Evolutionary conservation across 1,139 yeast species (phyloP).

Genomic region (Oligophagozyma castellii): DNA sequence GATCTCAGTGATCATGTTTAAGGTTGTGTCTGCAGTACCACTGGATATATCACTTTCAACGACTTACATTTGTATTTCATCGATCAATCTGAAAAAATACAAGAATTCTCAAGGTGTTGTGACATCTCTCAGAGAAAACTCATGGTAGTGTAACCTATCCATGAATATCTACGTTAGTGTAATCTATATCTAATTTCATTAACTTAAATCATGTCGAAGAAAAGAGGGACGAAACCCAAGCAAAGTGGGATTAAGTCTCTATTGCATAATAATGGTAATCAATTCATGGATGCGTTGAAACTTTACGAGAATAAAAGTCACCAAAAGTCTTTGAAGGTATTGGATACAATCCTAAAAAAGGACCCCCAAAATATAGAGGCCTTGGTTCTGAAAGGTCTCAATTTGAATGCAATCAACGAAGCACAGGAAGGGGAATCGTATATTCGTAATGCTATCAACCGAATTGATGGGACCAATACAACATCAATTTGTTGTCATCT

Average conservation of each 20-base stretch:
- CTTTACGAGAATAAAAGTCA: slow-evolving; percentile 77
- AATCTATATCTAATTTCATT: neutral
- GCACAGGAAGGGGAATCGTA: slow-evolving; percentile 52
- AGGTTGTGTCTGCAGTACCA: too few species aligned
- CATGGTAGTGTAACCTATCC: too few species aligned
- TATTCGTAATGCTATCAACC: slow-evolving; percentile 45
- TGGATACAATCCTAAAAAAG: slow-evolving; percentile 68
- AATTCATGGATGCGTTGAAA: slow-evolving; percentile 70
- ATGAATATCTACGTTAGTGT: slow-evolving; percentile 1
- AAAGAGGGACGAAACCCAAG: too few species aligned
- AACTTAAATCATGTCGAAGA: slow-evolving; percentile 12
- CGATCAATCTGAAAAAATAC: too few species aligned
- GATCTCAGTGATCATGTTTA: too few species aligned
- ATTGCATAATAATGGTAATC: slow-evolving; percentile 58
- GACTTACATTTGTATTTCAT: too few species aligned
- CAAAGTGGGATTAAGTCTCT: too few species aligned
- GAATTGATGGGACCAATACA: slow-evolving; percentile 34
- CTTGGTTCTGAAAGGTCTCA: slow-evolving; percentile 72
- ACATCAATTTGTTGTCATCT: slow-evolving; percentile 68
- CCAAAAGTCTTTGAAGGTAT: slow-evolving; percentile 66
- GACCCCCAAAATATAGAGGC: slow-evolving; percentile 69
- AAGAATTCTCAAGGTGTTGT: too few species aligned
- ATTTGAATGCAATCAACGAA: slow-evolving; percentile 40
- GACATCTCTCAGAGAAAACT: too few species aligned
- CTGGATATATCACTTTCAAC: too few species aligned